phyloP scores from a whole-genome alignment of 2,329 filamentous ascomycete genomes.

The Aspergillus carbonarius region DNA sequence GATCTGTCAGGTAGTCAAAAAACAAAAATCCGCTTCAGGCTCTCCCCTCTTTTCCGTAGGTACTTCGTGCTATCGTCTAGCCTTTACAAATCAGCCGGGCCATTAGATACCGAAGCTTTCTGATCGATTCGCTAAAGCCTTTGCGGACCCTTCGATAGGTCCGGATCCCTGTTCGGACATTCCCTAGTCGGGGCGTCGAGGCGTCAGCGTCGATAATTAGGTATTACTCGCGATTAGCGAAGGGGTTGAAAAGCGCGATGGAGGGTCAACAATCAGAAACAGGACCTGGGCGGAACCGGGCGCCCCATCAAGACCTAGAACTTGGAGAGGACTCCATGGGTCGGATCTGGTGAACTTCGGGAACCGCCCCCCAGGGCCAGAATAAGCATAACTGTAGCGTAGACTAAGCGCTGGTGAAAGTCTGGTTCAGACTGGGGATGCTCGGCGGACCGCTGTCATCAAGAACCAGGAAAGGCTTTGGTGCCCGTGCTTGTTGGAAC shows the following conservation, averaged over 20 bases:
- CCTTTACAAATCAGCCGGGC: background rate
- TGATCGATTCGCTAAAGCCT: background rate
- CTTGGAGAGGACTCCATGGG: conserved; percentile 9
- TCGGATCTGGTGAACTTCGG: background rate
- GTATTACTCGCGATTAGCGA: conserved; percentile 1
- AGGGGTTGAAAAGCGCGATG: background rate
- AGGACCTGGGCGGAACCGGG: background rate
- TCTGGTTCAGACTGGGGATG: conserved; percentile 26
- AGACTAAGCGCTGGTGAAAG: conserved; percentile 22
- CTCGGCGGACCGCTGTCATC: conserved; percentile 19
- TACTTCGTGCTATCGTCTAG: background rate
- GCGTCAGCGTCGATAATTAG: background rate
- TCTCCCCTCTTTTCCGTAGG: background rate
- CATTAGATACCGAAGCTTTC: background rate
- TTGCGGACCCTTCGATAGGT: background rate
- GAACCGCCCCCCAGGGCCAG: conserved; percentile 10
- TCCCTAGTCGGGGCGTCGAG: background rate
- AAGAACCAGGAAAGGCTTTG: conserved; percentile 4
- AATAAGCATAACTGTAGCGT: conserved; percentile 30
- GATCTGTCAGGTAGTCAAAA: conserved; percentile 1
- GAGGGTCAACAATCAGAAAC: no score
- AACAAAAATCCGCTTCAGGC: background rate
- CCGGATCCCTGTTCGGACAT: background rate
- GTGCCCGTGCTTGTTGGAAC: conserved; percentile 7
- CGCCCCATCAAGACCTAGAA: background rate